These are phyloP conservation scores for Cladosporium sphaerospermum DNA, from an alignment of 2,329 filamentous ascomycete species.

Conservation along the genomic window DNA sequence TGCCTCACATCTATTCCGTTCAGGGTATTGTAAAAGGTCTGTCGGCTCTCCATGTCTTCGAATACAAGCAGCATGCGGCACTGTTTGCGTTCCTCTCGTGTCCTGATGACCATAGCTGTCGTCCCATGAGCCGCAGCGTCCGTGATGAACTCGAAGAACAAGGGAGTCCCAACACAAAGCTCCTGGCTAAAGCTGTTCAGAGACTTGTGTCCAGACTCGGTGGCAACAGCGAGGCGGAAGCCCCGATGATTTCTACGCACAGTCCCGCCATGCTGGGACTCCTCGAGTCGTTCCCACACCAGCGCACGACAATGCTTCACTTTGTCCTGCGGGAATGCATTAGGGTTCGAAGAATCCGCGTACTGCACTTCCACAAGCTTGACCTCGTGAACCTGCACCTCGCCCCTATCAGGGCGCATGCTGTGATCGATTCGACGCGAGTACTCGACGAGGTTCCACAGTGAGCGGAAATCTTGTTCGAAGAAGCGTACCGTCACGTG, in stretches of 20 bases:
- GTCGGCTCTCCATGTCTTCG: constrained; percentile 62
- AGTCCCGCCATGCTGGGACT: constrained; percentile 66
- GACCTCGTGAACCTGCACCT: constrained; percentile 62
- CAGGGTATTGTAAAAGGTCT: constrained; percentile 64
- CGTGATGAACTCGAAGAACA: constrained; percentile 70
- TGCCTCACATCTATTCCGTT: constrained; percentile 63
- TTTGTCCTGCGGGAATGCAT: constrained; percentile 69
- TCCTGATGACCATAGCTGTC: constrained; percentile 64
- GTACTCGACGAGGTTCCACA: constrained; percentile 83
- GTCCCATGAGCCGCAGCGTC: constrained; percentile 53
- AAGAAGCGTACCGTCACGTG: constrained; percentile 63
- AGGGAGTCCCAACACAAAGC: constrained; percentile 57
- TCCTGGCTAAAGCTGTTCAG: constrained; percentile 69
- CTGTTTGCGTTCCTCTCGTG: constrained; percentile 58
- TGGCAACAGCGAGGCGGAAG: constrained; percentile 71
- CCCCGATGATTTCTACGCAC: constrained; percentile 69
- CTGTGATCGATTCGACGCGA: constrained; percentile 68
- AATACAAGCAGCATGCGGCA: constrained; percentile 75
- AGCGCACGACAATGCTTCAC: constrained; percentile 65
- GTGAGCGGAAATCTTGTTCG: constrained; percentile 68
- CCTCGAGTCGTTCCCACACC: constrained; percentile 58
- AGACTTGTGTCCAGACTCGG: constrained; percentile 68
- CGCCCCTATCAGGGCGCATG: constrained; percentile 62
- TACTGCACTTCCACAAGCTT: constrained; percentile 72
- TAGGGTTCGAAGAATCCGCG: constrained; percentile 65